Percentiles rank a stretch among this genome's conserved stretches.
These are phyloP conservation scores for Taiozyma sp. DNA, from an alignment of 1,139 yeast genomes.

Conservation along the genomic window DNA sequence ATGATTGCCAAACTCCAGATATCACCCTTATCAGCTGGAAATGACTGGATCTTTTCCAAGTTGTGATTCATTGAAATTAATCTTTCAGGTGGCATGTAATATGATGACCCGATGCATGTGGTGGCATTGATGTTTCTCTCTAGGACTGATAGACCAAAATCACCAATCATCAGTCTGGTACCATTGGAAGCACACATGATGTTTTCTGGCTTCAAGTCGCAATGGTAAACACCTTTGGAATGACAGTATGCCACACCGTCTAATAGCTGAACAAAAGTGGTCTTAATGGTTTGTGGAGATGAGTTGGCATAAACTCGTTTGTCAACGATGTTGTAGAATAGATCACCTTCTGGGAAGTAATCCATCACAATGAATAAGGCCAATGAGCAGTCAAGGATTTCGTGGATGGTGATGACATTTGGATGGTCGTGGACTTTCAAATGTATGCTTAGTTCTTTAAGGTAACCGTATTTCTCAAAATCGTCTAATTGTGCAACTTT, in stretches of 20 bases:
- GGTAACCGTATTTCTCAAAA: constrained; percentile 35
- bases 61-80: constrained; percentile 40
- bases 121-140: constrained; percentile 58
- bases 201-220: constrained; percentile 92
- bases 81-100: constrained; percentile 93
- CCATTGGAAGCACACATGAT: constrained; percentile 65
- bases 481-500: constrained; percentile 31
- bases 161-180: constrained; percentile 61
- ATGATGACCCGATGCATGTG: constrained; percentile 81
- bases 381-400: constrained; percentile 55
- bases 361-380: constrained; percentile 76
- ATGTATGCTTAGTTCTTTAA: constrained; percentile 72
- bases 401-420: constrained; percentile 69
- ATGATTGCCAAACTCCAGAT: constrained; percentile 88
- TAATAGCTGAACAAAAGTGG: constrained; percentile 69
- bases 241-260: constrained; percentile 74
- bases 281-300: constrained; percentile 54
- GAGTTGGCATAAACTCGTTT: constrained; percentile 45
- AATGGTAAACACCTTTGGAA: constrained; percentile 65
- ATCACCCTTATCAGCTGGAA: constrained; percentile 76
- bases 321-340: constrained; percentile 77
- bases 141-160: constrained; percentile 79
- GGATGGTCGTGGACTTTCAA: constrained; percentile 73
- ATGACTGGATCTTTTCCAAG: constrained; percentile 8
- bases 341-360: constrained; percentile 76